These are phyloP conservation scores for Podospora pseudoanserina DNA, from an alignment of 495 filamentous ascomycete genomes.

Conservation along the genomic window DNA sequence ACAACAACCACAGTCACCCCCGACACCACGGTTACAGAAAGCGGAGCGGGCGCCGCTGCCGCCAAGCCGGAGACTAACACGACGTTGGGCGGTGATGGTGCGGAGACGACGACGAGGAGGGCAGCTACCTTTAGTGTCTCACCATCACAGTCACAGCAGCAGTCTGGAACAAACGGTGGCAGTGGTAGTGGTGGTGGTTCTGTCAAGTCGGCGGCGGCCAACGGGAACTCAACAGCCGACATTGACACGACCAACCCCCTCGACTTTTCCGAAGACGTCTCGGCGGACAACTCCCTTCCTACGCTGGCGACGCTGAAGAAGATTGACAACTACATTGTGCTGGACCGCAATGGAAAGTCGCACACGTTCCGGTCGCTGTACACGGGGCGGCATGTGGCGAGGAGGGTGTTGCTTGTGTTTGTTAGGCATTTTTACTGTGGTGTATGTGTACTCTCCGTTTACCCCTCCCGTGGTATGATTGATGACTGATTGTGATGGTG, in stretches of 20 bases:
- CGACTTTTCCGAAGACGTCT: slow-evolving; percentile 46
- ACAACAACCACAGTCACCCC: neutral
- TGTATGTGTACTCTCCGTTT: slow-evolving; percentile 32
- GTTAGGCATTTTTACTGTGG: slow-evolving; percentile 90
- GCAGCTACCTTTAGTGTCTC: neutral
- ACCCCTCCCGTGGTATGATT: no score
- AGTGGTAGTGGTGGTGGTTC: neutral
- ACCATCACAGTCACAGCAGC: neutral
- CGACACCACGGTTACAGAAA: neutral
- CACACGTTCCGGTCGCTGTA: slow-evolving; percentile 68
- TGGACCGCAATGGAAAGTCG: slow-evolving; percentile 60
- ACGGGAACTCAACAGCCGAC: neutral
- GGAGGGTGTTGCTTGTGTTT: slow-evolving; percentile 70
- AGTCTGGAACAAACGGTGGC: neutral
- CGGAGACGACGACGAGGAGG: neutral
- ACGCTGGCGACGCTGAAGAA: slow-evolving; percentile 44
- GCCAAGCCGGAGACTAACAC: slow-evolving; percentile 1
- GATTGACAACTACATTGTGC: slow-evolving; percentile 55
- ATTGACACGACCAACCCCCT: slow-evolving; percentile 23
- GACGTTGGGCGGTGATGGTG: neutral
- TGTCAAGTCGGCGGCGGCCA: neutral
- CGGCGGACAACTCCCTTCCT: slow-evolving; percentile 53
- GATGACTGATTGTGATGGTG: neutral
- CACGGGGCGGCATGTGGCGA: slow-evolving; percentile 48
- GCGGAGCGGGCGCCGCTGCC: neutral